Conservation (phyloP, 257 asterid genomes). For the Nicotiana benthamiana region DNA sequence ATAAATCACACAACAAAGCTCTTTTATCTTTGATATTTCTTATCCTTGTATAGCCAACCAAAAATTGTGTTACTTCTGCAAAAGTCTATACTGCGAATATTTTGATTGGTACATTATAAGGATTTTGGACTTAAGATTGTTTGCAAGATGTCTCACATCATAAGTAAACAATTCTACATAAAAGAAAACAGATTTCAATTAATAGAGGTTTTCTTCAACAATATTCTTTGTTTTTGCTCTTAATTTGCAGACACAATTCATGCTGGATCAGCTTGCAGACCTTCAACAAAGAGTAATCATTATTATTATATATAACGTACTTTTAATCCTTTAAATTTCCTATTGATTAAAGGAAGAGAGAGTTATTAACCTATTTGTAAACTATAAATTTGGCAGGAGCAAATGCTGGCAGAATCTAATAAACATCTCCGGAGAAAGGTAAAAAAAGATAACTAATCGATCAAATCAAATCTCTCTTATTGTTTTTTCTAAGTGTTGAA, state of each 20-base stretch:
- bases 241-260: conserved; percentile 11
- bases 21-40: too few relatives aligned
- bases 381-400: background rate
- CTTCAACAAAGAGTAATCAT: conserved; percentile 16
- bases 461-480: background rate
- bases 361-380: background rate
- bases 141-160: background rate
- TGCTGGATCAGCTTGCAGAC: conserved; percentile 29
- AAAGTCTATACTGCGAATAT: too few relatives aligned
- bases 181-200: too few relatives aligned
- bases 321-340: background rate
- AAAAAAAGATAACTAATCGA: background rate
- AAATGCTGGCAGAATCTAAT: conserved; percentile 14
- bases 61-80: too few relatives aligned
- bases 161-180: background rate
- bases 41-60: background rate
- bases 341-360: background rate
- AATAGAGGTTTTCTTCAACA: background rate
- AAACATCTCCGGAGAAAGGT: conserved; percentile 5
- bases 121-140: background rate
- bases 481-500: too few relatives aligned
- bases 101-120: background rate
- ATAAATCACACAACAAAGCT: too few relatives aligned
- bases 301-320: background rate
- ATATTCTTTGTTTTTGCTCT: background rate